Evolutionary conservation across 2,329 filamentous ascomycete genomes (phyloP).

Genomic region (Epichloe gansuensis): DNA sequence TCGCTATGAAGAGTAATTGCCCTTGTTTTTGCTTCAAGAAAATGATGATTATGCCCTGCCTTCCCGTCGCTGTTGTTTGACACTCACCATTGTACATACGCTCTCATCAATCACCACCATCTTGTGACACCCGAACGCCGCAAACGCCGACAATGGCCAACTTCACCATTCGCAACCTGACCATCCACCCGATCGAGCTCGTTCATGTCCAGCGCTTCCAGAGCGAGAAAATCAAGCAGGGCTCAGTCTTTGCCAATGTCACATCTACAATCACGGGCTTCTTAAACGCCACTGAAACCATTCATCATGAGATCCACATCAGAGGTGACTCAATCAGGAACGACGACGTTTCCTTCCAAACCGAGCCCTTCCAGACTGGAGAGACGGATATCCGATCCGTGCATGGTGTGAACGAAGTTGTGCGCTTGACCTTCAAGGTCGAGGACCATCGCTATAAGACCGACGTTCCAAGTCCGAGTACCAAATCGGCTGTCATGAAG

Average conservation of each 20-base stretch:
- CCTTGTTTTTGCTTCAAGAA: background rate
- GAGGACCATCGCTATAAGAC: conserved; percentile 48
- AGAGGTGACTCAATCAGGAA: conserved; percentile 48
- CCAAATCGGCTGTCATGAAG: conserved; percentile 47
- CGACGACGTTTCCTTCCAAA: conserved; percentile 46
- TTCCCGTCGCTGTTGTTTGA: background rate
- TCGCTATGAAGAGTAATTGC: background rate
- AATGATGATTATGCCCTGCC: background rate
- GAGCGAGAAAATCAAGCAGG: conserved; percentile 28
- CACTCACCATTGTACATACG: background rate
- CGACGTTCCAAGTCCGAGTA: conserved; percentile 52
- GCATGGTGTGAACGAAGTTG: conserved; percentile 47
- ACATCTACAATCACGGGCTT: conserved; percentile 30
- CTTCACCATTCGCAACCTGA: conserved; percentile 73
- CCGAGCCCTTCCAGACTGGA: conserved; percentile 56
- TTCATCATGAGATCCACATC: conserved; percentile 19
- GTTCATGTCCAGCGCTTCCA: conserved; percentile 63
- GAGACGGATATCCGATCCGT: conserved; percentile 43
- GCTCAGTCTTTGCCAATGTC: conserved; percentile 32
- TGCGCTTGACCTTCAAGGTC: conserved; percentile 63
- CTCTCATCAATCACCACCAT: background rate
- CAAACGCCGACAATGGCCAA: conserved; percentile 29
- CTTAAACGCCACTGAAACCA: conserved; percentile 28
- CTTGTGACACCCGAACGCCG: background rate
- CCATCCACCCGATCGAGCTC: conserved; percentile 58